Base-by-base conservation (phyloP, 2,329 filamentous ascomycete species). In the Aspergillus nomiae region DNA sequence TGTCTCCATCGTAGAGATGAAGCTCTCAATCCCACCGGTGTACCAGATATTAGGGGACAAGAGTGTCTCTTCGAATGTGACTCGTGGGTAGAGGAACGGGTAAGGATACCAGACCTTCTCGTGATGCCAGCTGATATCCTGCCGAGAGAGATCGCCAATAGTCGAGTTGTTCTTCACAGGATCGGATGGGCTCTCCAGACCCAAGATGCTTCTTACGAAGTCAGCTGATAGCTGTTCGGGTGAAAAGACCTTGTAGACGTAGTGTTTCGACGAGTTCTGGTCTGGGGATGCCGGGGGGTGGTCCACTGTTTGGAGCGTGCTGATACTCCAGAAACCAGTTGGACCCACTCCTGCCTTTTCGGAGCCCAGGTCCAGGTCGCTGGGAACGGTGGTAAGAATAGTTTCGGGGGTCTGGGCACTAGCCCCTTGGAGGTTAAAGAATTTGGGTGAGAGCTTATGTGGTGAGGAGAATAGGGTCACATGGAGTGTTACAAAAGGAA, bases 1-100 rank as follows among this genome's bases (percentile, higher is more conserved):
- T 8, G 95, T 97, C 82, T 99, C 95, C 95, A 99, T 98, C 0
- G 93, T 97, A 11, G 91, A 95, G 69, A 98, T 96, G 75, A 99
- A 97, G 69, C 90, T 90, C 79, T 98, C 94, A 50, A 98, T 96
- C 0, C 85, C 85, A 58, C 83, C 82, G 6, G 86, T 88, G 70
- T 89, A 89, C 84, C 85, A 83, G 14, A 83, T 46, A 56, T 73
- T 67, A 3, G 73, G 72, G 7, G 76, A 88, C 3, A 97, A 75
- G 65, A 89, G 81, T 3, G 90, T 86, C 64, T 95, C 90, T 69
- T 97, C 92, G 76, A 98, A 99, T 0, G 91, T 94, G 0, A 93
- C 88, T 0, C 93, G 86, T 0, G 94, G 94, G n/a, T 89, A 86
- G 69, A 92, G 87, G 66, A 92, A 89, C 0, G 95, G 95, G 76